Evolutionary conservation across 495 filamentous ascomycete genomes (phyloP).

Genomic region (Oidiodendron maius): DNA sequence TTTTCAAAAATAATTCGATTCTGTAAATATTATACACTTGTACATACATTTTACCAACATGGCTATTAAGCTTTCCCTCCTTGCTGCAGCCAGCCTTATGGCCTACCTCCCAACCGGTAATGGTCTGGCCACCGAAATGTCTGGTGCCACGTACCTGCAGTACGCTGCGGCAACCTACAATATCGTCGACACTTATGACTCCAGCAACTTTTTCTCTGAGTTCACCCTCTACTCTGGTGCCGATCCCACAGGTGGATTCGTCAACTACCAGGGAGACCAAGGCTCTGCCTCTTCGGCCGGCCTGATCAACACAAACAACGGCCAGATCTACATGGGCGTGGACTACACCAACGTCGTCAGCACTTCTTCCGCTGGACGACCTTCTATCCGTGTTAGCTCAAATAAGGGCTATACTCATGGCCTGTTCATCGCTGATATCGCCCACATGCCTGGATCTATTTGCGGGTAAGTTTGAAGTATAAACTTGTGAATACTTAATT

Average conservation of each 20-base stretch:
- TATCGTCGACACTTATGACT: conserved; percentile 11
- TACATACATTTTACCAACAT: no score
- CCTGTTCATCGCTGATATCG: conserved; percentile 68
- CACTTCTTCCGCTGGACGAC: conserved; percentile 43
- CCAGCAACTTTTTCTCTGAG: conserved; percentile 43
- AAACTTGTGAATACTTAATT: background rate
- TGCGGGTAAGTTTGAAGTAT: conserved; percentile 49
- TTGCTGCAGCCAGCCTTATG: background rate
- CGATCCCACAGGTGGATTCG: conserved; percentile 68
- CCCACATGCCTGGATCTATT: conserved; percentile 64
- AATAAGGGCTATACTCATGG: conserved; percentile 63
- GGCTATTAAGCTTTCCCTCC: background rate
- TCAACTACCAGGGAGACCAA: conserved; percentile 43
- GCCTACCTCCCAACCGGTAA: background rate
- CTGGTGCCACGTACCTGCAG: background rate
- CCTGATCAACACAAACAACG: conserved; percentile 39
- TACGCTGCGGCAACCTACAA: conserved; percentile 13
- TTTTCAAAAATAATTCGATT: no score
- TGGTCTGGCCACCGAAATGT: conserved; percentile 5
- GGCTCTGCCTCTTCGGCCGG: conserved; percentile 34
- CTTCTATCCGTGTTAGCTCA: conserved; percentile 63
- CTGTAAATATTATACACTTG: no score
- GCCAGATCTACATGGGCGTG: conserved; percentile 49
- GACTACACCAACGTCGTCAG: conserved; percentile 31
- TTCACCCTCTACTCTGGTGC: conserved; percentile 46